Evolutionary conservation across 805 yeast species (phyloP).

Genomic region (Starmerella vaccinii): DNA sequence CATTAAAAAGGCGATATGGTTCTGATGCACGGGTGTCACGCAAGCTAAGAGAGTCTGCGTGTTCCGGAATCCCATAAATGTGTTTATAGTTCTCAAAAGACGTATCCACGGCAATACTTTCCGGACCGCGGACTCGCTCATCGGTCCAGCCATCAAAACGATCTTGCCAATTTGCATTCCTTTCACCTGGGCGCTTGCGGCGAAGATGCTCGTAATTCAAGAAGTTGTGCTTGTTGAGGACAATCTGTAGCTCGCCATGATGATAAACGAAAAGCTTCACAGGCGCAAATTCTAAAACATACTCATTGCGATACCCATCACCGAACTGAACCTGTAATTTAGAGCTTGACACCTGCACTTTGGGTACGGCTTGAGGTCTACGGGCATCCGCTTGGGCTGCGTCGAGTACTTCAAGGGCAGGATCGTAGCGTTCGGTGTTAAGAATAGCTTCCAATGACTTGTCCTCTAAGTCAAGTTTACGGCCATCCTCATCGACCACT

Average conservation of each 20-base stretch:
- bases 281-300: conserved; percentile 39
- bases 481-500: conserved; percentile 51
- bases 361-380: conserved; percentile 1
- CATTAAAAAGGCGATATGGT: conserved; percentile 85
- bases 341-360: neutral
- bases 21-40: conserved; percentile 53
- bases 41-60: conserved; percentile 68
- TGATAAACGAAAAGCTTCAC: conserved; percentile 43
- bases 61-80: conserved; percentile 95
- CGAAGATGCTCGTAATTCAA: conserved; percentile 80
- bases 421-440: conserved; percentile 20
- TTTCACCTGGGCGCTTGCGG: conserved; percentile 33
- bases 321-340: neutral
- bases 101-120: conserved; percentile 74
- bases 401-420: conserved; percentile 19
- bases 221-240: conserved; percentile 58
- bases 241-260: conserved; percentile 40
- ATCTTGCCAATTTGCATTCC: conserved; percentile 62
- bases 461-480: conserved; percentile 24
- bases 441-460: conserved; percentile 4
- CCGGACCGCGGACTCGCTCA: conserved; percentile 58
- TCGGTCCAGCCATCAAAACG: conserved; percentile 60
- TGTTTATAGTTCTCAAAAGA: conserved; percentile 48
- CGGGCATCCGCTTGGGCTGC: neutral
- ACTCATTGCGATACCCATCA: conserved; percentile 28